A percentile compares a stretch with the other conserved stretches of the same genome.
Evolutionary conservation across 495 filamentous ascomycete genomes (phyloP).

Genomic region (Penicillium turbatum): DNA sequence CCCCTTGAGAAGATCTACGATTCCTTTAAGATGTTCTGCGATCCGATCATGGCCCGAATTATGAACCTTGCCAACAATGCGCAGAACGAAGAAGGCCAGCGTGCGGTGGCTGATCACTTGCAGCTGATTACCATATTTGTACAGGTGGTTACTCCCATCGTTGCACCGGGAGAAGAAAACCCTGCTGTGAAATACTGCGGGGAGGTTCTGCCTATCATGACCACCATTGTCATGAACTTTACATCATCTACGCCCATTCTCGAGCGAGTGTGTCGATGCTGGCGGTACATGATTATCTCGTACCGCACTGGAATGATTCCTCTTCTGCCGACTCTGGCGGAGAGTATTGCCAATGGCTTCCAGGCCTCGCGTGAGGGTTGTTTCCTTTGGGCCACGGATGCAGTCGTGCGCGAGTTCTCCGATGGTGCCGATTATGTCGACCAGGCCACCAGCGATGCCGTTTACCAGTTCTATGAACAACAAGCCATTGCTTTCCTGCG

Average conservation of each 20-base stretch:
- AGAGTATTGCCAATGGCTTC: slow-evolving; percentile 82
- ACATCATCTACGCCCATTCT: slow-evolving; percentile 78
- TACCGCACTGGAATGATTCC: slow-evolving; percentile 87
- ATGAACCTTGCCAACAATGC: slow-evolving; percentile 85
- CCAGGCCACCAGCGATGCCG: slow-evolving; percentile 72
- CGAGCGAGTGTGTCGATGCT: slow-evolving; percentile 90
- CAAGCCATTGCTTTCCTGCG: slow-evolving; percentile 84
- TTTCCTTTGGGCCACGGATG: slow-evolving; percentile 94
- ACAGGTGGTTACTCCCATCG: slow-evolving; percentile 72
- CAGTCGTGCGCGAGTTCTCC: slow-evolving; percentile 91
- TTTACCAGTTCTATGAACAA: slow-evolving; percentile 91
- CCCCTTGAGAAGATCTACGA: slow-evolving; percentile 73
- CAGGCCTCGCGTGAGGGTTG: slow-evolving; percentile 84
- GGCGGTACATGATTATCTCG: slow-evolving; percentile 92
- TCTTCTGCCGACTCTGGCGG: slow-evolving; percentile 76
- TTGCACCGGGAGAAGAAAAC: slow-evolving; percentile 67
- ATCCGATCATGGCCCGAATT: slow-evolving; percentile 80
- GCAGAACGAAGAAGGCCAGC: slow-evolving; percentile 70
- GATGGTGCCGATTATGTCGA: slow-evolving; percentile 83
- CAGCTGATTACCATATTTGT: slow-evolving; percentile 89
- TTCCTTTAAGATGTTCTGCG: slow-evolving; percentile 86
- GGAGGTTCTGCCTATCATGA: slow-evolving; percentile 82
- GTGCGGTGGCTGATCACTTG: slow-evolving; percentile 78
- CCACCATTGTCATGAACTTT: slow-evolving; percentile 81
- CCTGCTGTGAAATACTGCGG: slow-evolving; percentile 95